These are phyloP conservation scores for Zymoseptoria brevis DNA, from an alignment of 2,329 filamentous ascomycete genomes.

Conservation along the genomic window DNA sequence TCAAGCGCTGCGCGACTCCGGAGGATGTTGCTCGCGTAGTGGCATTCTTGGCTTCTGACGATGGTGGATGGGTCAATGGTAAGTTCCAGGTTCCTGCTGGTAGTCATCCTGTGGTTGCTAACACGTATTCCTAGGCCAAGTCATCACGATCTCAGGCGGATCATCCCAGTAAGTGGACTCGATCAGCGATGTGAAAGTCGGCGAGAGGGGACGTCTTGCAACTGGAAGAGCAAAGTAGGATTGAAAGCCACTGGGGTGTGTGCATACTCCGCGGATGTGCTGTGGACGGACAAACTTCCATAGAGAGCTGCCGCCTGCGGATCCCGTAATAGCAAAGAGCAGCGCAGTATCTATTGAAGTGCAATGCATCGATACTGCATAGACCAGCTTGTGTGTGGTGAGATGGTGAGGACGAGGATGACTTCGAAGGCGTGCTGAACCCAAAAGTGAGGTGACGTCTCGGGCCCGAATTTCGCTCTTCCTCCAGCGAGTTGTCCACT, in stretches of 20 bases:
- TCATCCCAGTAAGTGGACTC: conserved; percentile 29
- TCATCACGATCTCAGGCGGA: conserved; percentile 37
- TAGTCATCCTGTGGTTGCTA: conserved; percentile 5
- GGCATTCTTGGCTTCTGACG: conserved; percentile 32
- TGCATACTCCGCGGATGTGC: not conserved
- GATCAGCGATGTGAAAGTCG: not conserved
- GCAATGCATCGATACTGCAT: too few relatives aligned
- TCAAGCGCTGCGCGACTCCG: conserved; percentile 42
- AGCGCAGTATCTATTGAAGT: too few relatives aligned
- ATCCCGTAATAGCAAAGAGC: too few relatives aligned
- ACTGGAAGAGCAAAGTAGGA: not conserved
- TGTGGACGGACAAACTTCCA: not conserved
- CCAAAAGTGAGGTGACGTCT: not conserved
- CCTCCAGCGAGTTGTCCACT: not conserved
- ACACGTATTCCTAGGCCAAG: conserved; percentile 27
- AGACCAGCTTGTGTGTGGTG: too few relatives aligned
- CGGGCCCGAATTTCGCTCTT: not conserved
- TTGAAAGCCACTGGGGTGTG: not conserved
- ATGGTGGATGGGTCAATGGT: conserved; percentile 36
- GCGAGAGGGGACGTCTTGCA: not conserved
- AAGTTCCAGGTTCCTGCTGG: conserved; percentile 5
- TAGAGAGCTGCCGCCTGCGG: not conserved
- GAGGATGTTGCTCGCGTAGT: conserved; percentile 37
- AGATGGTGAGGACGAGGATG: not conserved
- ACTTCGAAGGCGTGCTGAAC: not conserved